Conservation (phyloP, 495 filamentous ascomycete genomes). For the Aspergillus bridgeri region DNA sequence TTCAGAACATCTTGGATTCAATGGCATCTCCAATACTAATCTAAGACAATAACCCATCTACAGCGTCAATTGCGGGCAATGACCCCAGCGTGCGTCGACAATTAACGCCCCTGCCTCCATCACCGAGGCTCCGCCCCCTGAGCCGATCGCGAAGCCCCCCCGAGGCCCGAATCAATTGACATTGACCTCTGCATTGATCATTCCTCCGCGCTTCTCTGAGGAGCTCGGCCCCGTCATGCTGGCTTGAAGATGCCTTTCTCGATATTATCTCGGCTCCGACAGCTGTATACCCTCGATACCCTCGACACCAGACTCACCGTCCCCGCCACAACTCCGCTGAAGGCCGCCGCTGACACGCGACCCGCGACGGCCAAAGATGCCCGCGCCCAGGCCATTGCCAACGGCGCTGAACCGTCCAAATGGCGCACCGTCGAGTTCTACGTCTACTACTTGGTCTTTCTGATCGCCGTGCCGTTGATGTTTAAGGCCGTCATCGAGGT, state of each 20-base stretch:
- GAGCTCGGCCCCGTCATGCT: constrained; percentile 27
- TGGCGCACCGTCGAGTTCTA: constrained; percentile 89
- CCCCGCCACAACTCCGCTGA: constrained; percentile 63
- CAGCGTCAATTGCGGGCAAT: neutral
- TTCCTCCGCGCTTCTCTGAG: constrained; percentile 2
- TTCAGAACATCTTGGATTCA: too few relatives aligned
- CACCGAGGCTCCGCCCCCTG: constrained; percentile 13
- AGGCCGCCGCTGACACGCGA: constrained; percentile 48
- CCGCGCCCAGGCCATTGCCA: constrained; percentile 44
- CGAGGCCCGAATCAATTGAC: neutral
- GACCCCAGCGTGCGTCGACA: neutral
- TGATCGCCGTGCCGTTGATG: constrained; percentile 74
- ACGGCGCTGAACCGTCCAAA: constrained; percentile 53
- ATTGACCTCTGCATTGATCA: constrained; percentile 10
- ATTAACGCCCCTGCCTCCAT: neutral
- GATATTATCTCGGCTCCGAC: constrained; percentile 17
- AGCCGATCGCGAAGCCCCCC: constrained; percentile 13
- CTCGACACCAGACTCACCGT: constrained; percentile 89
- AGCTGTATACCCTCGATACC: constrained; percentile 63
- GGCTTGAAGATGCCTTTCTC: constrained; percentile 33
- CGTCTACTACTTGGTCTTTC: constrained; percentile 72
- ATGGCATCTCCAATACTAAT: too few relatives aligned
- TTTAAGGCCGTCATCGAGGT: constrained; percentile 83
- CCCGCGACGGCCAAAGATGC: constrained; percentile 39
- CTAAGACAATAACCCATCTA: too few relatives aligned